Percentiles rank a stretch among this genome's conserved stretches.
Evolutionary conservation across 352 stramenopile species (phyloP).

Genomic region (Phytophthora pinifolia): DNA sequence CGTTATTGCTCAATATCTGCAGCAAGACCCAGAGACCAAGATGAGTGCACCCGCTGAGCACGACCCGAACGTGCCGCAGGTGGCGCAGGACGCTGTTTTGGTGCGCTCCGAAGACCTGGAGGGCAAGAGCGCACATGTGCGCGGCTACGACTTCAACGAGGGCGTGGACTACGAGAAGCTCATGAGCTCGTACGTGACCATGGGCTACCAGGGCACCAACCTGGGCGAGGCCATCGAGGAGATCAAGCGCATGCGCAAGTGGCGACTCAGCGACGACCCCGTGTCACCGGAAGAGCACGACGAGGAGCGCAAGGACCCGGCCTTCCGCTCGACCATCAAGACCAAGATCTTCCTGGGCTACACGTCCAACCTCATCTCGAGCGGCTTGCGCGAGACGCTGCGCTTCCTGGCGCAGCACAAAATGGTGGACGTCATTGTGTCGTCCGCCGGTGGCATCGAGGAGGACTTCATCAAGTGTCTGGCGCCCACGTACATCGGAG

Average conservation of each 20-base stretch:
- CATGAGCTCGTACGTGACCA: conserved; percentile 79
- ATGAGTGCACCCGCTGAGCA: conserved; percentile 12
- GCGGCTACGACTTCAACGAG: conserved; percentile 91
- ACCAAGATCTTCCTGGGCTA: conserved; percentile 99
- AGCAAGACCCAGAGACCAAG: conserved; percentile 10
- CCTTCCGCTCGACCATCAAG: conserved; percentile 85
- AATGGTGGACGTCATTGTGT: conserved; percentile 98
- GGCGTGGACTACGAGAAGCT: conserved; percentile 87
- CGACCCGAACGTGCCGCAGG: conserved; percentile 32
- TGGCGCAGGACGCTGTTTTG: conserved; percentile 74
- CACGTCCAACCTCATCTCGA: conserved; percentile 99
- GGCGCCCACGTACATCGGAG: conserved; percentile 97
- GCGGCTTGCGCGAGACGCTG: conserved; percentile 97
- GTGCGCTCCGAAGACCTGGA: conserved; percentile 79
- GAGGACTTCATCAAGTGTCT: conserved; percentile 99
- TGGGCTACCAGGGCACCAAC: conserved; percentile 97
- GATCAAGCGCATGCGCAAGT: conserved; percentile 98
- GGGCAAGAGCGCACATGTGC: conserved; percentile 55
- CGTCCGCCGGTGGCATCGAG: conserved; percentile 90
- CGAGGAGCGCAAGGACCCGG: conserved; percentile 77
- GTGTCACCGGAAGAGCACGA: conserved; percentile 93
- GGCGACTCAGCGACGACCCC: conserved; percentile 95
- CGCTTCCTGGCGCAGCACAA: conserved; percentile 98
- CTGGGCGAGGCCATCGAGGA: conserved; percentile 96
- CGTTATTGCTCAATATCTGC: conserved; percentile 19